phyloP scores from a whole-genome alignment of 306 rosid species.

The Glycyrrhiza uralensis region DNA sequence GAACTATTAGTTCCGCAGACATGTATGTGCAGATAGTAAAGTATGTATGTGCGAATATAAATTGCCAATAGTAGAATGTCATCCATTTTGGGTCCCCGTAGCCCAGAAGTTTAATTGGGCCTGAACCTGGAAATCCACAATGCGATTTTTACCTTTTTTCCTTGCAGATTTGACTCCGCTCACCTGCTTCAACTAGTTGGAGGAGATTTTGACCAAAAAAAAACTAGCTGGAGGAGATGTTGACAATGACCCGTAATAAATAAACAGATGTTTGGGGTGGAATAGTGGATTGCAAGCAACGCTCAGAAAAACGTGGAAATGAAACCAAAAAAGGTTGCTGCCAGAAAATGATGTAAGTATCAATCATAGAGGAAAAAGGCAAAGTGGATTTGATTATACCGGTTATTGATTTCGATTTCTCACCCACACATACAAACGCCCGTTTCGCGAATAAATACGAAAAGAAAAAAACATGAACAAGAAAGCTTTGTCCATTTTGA shows the following conservation, averaged over 20 bases:
- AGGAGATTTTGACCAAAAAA: background rate
- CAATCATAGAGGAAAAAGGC: background rate
- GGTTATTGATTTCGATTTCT: slow-evolving; percentile 25
- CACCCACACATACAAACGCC: background rate
- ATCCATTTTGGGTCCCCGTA: background rate
- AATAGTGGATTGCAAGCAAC: slow-evolving; percentile 23
- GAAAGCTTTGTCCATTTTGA: slow-evolving; percentile 70
- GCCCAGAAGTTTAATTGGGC: slow-evolving; percentile 22
- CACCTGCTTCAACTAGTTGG: background rate
- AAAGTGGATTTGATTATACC: slow-evolving; percentile 13
- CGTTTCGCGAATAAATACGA: background rate
- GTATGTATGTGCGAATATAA: too few species aligned
- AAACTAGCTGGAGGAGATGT: background rate
- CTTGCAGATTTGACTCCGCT: too few species aligned
- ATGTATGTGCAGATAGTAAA: too few species aligned
- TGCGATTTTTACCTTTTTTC: too few species aligned
- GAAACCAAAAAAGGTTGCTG: background rate
- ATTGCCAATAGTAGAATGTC: too few species aligned
- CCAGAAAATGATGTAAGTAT: slow-evolving; percentile 6
- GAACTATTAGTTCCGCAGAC: too few species aligned
- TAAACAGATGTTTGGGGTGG: background rate
- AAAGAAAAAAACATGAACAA: slow-evolving; percentile 38
- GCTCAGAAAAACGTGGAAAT: background rate
- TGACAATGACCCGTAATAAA: background rate
- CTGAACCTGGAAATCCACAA: background rate